Evolutionary conservation across 768 basidiomycete species (phyloP).

Genomic region (Boletus coccyginus): DNA sequence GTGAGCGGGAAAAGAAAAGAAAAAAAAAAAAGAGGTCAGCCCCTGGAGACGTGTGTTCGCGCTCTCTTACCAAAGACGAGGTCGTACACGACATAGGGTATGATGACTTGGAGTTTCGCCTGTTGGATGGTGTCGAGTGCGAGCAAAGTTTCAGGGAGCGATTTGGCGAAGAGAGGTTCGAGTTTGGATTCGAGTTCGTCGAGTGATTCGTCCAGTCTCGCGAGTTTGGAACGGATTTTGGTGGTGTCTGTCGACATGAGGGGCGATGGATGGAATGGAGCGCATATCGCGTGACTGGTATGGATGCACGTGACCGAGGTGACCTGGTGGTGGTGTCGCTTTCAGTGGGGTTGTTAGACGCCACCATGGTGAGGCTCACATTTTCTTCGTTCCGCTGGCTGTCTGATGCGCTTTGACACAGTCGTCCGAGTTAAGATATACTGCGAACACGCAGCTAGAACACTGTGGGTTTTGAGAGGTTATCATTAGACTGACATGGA

Average conservation of each 20-base stretch:
- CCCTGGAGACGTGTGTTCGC: neutral
- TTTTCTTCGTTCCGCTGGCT: neutral
- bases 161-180: constrained; percentile 62
- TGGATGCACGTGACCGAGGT: constrained; percentile 9
- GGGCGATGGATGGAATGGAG: neutral
- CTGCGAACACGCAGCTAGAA: constrained; percentile 93
- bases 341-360: neutral
- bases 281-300: neutral
- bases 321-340: constrained; percentile 9
- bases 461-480: constrained; percentile 60
- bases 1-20: neutral
- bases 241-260: constrained; percentile 36
- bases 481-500: neutral
- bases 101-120: constrained; percentile 73
- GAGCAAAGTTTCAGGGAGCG: constrained; percentile 64
- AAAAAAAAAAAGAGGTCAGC: neutral
- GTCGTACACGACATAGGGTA: constrained; percentile 85
- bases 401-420: constrained; percentile 28
- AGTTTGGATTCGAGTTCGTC: constrained; percentile 67
- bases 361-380: constrained; percentile 20
- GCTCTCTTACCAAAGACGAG: constrained; percentile 73
- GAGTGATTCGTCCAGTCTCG: constrained; percentile 53
- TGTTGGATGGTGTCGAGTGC: constrained; percentile 71
- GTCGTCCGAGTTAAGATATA: constrained; percentile 93
- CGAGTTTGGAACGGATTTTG: constrained; percentile 41